A percentile compares a stretch with the other conserved stretches of the same genome.
phyloP scores from a whole-genome alignment of 176 grass and related monocot genomes.

The Pharus latifolius region DNA sequence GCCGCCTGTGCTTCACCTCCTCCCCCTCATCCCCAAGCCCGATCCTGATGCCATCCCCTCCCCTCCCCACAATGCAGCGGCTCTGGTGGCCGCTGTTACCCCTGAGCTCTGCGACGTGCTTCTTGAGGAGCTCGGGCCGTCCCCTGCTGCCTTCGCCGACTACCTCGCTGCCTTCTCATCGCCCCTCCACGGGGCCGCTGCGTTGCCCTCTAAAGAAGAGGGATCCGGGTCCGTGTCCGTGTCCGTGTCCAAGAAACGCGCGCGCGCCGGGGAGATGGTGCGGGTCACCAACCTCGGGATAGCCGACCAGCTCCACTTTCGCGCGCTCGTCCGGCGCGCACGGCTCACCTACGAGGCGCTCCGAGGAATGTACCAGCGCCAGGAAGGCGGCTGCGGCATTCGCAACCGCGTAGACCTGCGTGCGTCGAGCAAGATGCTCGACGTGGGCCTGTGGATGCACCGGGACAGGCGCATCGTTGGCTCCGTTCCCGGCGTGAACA shows the following conservation, averaged over 20 bases:
- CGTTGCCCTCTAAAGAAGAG: background rate
- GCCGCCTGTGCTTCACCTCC: background rate
- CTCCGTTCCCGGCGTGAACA: constrained; percentile 46
- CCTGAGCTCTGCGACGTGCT: constrained; percentile 5
- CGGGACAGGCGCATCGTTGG: constrained; percentile 57
- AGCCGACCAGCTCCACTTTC: constrained; percentile 28
- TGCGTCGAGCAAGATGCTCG: constrained; percentile 45
- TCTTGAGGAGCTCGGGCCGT: constrained; percentile 8
- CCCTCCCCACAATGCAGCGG: background rate
- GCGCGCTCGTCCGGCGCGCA: constrained; percentile 37
- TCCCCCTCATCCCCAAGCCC: constrained; percentile 30
- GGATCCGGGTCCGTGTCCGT: background rate
- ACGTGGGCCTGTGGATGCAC: constrained; percentile 37
- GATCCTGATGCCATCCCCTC: constrained; percentile 10
- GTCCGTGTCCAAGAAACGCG: constrained; percentile 42
- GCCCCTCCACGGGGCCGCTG: background rate
- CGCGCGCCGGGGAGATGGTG: constrained; percentile 43
- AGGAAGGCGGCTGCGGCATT: background rate
- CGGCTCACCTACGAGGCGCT: constrained; percentile 80
- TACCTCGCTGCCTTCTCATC: background rate
- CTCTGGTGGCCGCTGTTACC: background rate
- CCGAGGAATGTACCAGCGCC: constrained; percentile 25
- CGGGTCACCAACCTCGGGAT: constrained; percentile 24
- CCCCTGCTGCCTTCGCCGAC: background rate
- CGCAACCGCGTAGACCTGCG: constrained; percentile 56